Evolutionary conservation across 2,329 filamentous ascomycete species (phyloP).

Genomic region (Nemania diffusa): DNA sequence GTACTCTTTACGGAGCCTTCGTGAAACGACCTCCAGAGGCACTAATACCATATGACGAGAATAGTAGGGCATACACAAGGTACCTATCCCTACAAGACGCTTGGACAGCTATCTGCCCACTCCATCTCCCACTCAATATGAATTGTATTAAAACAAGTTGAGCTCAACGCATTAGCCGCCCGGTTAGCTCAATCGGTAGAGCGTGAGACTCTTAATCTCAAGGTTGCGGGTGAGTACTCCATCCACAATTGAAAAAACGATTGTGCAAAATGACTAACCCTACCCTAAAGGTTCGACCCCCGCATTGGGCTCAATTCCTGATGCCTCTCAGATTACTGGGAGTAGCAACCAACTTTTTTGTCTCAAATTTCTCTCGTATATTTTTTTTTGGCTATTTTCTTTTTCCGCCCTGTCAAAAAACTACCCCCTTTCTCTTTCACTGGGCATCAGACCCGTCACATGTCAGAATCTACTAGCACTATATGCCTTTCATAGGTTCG

Average conservation of each 20-base stretch:
- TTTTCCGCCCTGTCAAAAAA: neutral
- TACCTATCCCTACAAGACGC: neutral
- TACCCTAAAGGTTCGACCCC: constrained; percentile 54
- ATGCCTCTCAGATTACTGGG: constrained; percentile 41
- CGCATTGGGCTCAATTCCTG: constrained; percentile 59
- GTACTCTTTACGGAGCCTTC: no score
- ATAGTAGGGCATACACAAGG: no score
- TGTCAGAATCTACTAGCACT: neutral
- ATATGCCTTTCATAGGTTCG: neutral
- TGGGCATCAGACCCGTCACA: no score
- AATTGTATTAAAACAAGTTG: neutral
- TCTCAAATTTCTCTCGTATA: neutral
- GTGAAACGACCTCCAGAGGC: no score
- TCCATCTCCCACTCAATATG: neutral
- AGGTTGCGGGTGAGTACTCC: constrained; percentile 46
- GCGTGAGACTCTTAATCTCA: constrained; percentile 73
- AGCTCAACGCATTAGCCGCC: constrained; percentile 48
- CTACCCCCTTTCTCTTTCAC: neutral
- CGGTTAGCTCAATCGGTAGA: constrained; percentile 77
- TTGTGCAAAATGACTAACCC: constrained; percentile 5
- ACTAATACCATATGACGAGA: no score
- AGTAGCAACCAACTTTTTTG: constrained; percentile 7
- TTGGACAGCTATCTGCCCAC: neutral
- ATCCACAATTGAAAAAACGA: neutral
- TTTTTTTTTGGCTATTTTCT: neutral